These are phyloP conservation scores for Henningerozyma blattae DNA, from an alignment of 805 yeast genomes.

Conservation along the genomic window DNA sequence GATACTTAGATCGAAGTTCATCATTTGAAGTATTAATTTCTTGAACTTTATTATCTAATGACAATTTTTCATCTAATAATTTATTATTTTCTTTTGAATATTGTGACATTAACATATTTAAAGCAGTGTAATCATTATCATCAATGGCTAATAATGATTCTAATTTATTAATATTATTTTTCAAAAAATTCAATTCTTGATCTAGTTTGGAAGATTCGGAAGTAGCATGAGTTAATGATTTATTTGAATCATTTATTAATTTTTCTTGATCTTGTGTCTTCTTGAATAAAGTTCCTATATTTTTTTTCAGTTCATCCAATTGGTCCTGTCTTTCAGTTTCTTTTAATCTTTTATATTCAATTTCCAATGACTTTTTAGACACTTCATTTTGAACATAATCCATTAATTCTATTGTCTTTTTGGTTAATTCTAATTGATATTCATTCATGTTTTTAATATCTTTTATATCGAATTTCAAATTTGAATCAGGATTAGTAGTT, in stretches of 20 bases:
- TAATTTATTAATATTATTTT: constrained; percentile 5
- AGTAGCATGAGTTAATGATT: constrained; percentile 13
- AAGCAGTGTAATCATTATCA: background rate
- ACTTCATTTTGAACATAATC: constrained; percentile 13
- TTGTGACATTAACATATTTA: no score
- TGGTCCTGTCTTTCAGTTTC: constrained; percentile 30
- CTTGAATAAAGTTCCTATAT: constrained; percentile 32
- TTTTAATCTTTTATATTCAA: constrained; percentile 19
- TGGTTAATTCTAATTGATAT: constrained; percentile 29
- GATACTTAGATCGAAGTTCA: constrained; percentile 31
- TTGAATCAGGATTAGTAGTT: no score
- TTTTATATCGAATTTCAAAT: background rate
- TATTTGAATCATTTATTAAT: constrained; percentile 13
- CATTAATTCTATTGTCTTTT: constrained; percentile 26
- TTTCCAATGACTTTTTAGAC: constrained; percentile 2
- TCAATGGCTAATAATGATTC: background rate
- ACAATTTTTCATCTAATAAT: no score
- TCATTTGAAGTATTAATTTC: constrained; percentile 22
- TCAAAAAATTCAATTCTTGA: constrained; percentile 5
- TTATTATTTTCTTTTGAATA: no score
- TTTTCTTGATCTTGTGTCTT: constrained; percentile 16
- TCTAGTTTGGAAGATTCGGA: constrained; percentile 10
- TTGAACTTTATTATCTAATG: no score
- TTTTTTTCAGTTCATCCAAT: constrained; percentile 28
- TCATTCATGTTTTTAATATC: constrained; percentile 14